Conservation (phyloP, 176 grass and related monocot species). For the Oryza punctata region DNA sequence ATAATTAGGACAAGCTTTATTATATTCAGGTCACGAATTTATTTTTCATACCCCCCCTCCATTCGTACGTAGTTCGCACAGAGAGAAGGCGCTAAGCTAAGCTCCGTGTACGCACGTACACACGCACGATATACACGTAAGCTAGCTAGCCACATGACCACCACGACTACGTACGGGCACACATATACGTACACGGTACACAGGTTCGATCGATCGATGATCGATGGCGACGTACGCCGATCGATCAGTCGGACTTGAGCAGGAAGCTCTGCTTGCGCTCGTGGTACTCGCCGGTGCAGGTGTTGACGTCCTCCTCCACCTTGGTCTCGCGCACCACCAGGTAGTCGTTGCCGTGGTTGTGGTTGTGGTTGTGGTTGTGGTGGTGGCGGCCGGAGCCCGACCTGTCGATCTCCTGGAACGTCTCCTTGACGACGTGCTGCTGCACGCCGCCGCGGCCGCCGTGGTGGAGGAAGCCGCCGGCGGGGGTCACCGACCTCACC, state of each 20-base stretch:
- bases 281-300: constrained; percentile 51
- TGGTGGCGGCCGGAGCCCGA: constrained; percentile 7
- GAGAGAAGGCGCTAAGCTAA: not conserved
- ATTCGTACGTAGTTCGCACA: not conserved
- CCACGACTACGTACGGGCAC: not conserved
- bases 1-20: not conserved
- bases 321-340: constrained; percentile 34
- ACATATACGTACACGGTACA: not conserved
- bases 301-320: constrained; percentile 53
- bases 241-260: constrained; percentile 27
- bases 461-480: constrained; percentile 21
- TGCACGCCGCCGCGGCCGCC: constrained; percentile 17
- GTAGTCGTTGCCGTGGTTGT: constrained; percentile 29
- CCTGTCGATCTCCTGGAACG: constrained; percentile 44
- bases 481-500: constrained; percentile 40
- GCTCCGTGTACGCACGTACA: not conserved
- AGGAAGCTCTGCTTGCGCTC: constrained; percentile 51
- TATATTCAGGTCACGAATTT: constrained; percentile 33
- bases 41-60: not conserved
- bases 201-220: not conserved
- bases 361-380: not conserved
- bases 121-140: not conserved
- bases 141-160: not conserved
- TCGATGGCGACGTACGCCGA: not conserved
- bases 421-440: constrained; percentile 45